Percentiles rank a stretch among this genome's conserved stretches.
Evolutionary conservation across 2,329 filamentous ascomycete genomes (phyloP).

Genomic region (Delphinella strobiligena): DNA sequence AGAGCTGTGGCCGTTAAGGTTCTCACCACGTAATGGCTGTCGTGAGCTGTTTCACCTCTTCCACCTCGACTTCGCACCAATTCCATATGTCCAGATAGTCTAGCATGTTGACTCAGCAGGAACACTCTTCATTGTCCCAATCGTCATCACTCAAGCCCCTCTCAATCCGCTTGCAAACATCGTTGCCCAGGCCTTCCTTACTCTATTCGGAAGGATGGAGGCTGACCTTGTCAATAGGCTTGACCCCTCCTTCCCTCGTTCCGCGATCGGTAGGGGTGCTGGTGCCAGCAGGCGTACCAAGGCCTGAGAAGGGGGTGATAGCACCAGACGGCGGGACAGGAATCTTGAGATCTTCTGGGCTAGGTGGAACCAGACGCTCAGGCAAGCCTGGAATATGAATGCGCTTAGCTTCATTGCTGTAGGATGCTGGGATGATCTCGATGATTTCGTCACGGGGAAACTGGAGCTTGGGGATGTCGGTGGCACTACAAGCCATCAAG

Average conservation of each 20-base stretch:
- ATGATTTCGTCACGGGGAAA: constrained; percentile 97
- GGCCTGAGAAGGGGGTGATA: constrained; percentile 30
- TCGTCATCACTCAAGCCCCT: no score
- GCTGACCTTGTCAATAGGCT: constrained; percentile 1
- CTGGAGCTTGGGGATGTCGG: constrained; percentile 81
- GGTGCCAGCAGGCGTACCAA: constrained; percentile 21
- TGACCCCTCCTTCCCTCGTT: constrained; percentile 1
- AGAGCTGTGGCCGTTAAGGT: no score
- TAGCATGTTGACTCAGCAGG: no score
- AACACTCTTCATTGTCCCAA: no score
- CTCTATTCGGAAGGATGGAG: background rate
- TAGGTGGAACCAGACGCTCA: constrained; percentile 57
- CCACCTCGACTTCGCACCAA: no score
- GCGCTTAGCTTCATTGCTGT: constrained; percentile 89
- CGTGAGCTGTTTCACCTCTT: no score
- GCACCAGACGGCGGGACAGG: constrained; percentile 52
- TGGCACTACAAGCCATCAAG: constrained; percentile 94
- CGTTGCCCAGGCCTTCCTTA: background rate
- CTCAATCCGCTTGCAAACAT: no score
- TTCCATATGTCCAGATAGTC: no score
- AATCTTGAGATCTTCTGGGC: constrained; percentile 70
- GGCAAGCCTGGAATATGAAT: constrained; percentile 68
- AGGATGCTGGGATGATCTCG: constrained; percentile 91
- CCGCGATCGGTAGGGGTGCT: background rate
- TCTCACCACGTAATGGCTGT: no score